Percentiles rank a stretch among this genome's conserved stretches.
Evolutionary conservation across 164 flowering plant species (phyloP).

Genomic region (Macadamia tetraphylla): DNA sequence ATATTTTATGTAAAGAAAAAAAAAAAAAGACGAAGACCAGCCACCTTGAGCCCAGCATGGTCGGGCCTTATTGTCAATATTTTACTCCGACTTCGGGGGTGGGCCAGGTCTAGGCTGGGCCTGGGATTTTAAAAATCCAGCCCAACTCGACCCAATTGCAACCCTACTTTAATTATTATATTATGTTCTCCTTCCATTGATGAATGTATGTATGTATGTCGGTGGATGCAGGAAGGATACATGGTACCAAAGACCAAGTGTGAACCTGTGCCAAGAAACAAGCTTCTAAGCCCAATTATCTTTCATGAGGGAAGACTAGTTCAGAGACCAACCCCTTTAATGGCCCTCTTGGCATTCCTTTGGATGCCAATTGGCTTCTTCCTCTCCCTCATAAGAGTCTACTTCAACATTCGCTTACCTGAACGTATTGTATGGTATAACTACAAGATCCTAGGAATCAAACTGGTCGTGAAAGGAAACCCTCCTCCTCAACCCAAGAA

Average conservation of each 20-base stretch:
- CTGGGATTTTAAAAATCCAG: too few relatives aligned
- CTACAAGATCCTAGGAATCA: slow-evolving; percentile 58
- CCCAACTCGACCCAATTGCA: too few relatives aligned
- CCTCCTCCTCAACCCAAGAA: slow-evolving; percentile 67
- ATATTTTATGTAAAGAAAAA: too few relatives aligned
- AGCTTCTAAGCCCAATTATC: slow-evolving; percentile 58
- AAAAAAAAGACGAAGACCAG: too few relatives aligned
- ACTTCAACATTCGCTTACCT: slow-evolving; percentile 55
- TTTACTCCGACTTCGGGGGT: too few relatives aligned
- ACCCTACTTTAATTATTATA: too few relatives aligned
- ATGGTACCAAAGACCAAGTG: slow-evolving; percentile 58
- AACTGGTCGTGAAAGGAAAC: slow-evolving; percentile 52
- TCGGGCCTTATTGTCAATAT: too few relatives aligned
- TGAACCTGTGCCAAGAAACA: slow-evolving; percentile 55
- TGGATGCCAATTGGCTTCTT: slow-evolving; percentile 74
- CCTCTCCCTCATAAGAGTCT: slow-evolving; percentile 55
- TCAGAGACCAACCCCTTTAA: slow-evolving; percentile 65
- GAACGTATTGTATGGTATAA: slow-evolving; percentile 42
- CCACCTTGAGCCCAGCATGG: too few relatives aligned
- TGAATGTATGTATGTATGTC: too few relatives aligned
- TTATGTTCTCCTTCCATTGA: too few relatives aligned
- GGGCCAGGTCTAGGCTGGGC: too few relatives aligned
- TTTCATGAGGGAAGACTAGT: slow-evolving; percentile 85
- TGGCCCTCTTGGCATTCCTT: slow-evolving; percentile 54
- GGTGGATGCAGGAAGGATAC: slow-evolving; percentile 62